Evolutionary conservation across 768 basidiomycete genomes (phyloP).

Genomic region (Rhodosporidiobolus odoratus): DNA sequence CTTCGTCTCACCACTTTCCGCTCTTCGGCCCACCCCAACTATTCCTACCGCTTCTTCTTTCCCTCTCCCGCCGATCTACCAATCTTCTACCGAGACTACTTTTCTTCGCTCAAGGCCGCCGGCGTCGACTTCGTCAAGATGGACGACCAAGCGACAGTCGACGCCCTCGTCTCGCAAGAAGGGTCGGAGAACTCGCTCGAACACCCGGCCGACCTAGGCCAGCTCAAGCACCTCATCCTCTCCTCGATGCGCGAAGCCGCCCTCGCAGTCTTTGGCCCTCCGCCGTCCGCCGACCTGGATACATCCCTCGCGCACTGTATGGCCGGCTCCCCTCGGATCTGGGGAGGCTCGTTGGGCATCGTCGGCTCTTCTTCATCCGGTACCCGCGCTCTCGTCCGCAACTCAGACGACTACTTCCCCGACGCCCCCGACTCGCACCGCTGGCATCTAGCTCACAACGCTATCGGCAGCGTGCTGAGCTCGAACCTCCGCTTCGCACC

Average conservation of each 20-base stretch:
- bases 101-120: constrained; percentile 21
- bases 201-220: constrained; percentile 1
- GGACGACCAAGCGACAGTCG: constrained; percentile 40
- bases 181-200: background rate
- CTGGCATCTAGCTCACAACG: constrained; percentile 36
- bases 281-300: too few species aligned
- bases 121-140: constrained; percentile 41
- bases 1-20: constrained; percentile 8
- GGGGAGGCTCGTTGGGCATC: constrained; percentile 6
- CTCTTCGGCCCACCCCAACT: background rate
- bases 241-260: constrained; percentile 9
- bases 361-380: background rate
- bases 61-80: constrained; percentile 16
- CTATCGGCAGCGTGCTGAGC: constrained; percentile 21
- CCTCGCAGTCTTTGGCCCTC: constrained; percentile 14
- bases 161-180: constrained; percentile 17
- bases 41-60: constrained; percentile 8
- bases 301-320: constrained; percentile 36
- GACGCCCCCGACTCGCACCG: constrained; percentile 33
- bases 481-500: constrained; percentile 11
- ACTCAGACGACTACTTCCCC: constrained; percentile 41
- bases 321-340: constrained; percentile 33
- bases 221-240: constrained; percentile 4
- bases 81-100: constrained; percentile 34
- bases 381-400: constrained; percentile 15